These are phyloP conservation scores for Emmonsia crescens DNA, from an alignment of 2,329 filamentous ascomycete species.

Conservation along the genomic window DNA sequence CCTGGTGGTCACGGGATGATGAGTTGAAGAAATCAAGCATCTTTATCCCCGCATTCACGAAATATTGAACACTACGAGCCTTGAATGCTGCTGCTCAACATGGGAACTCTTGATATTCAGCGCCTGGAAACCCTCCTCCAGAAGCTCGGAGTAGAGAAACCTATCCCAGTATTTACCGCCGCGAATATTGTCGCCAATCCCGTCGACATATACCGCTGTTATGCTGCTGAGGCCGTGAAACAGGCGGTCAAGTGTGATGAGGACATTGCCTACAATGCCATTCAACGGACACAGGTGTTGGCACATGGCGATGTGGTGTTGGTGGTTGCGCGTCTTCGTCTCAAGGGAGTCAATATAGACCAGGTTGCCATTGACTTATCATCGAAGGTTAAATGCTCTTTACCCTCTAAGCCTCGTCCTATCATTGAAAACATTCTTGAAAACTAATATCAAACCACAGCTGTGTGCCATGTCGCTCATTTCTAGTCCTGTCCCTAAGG, in stretches of 20 bases:
- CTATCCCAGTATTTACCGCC: slow-evolving; percentile 33
- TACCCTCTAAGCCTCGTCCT: neutral
- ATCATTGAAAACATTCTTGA: neutral
- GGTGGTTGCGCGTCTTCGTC: slow-evolving; percentile 65
- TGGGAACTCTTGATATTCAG: slow-evolving; percentile 14
- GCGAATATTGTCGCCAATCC: slow-evolving; percentile 61
- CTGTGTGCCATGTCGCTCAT: neutral
- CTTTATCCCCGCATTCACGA: neutral
- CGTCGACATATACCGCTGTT: slow-evolving; percentile 67
- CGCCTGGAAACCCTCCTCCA: slow-evolving; percentile 18
- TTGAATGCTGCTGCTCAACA: neutral
- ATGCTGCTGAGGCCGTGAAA: slow-evolving; percentile 59
- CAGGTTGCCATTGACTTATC: neutral
- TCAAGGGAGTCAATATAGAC: slow-evolving; percentile 46
- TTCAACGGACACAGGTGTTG: slow-evolving; percentile 67
- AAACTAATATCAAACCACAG: neutral
- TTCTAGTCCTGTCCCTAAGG: slow-evolving; percentile 31
- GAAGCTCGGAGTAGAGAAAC: slow-evolving; percentile 15
- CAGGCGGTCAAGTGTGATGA: slow-evolving; percentile 60
- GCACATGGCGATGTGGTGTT: slow-evolving; percentile 77
- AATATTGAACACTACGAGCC: neutral
- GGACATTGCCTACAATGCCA: slow-evolving; percentile 59
- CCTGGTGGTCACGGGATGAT: too few species aligned
- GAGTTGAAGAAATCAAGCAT: too few species aligned
- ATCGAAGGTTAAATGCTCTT: neutral